Conservation (phyloP, 129 eudicot genomes). For the Arctium minus region DNA sequence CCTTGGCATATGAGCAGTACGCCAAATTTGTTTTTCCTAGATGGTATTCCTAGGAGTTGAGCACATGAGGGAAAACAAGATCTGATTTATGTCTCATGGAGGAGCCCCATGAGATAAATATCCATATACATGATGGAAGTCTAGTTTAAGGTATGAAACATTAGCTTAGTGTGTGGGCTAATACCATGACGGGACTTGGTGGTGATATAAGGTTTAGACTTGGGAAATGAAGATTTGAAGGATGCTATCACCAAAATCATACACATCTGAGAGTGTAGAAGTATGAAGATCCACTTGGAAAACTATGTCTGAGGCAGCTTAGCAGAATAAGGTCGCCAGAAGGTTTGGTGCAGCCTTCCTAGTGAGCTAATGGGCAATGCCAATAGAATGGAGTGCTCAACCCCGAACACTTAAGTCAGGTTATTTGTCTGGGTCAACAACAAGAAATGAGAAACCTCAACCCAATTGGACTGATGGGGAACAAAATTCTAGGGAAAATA, state of each 20-base stretch:
- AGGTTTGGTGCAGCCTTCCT: too few species aligned
- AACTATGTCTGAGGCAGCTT: background rate
- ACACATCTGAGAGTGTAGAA: background rate
- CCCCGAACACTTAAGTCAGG: too few species aligned
- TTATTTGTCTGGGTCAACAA: too few species aligned
- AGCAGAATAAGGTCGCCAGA: background rate
- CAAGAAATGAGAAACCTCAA: too few species aligned
- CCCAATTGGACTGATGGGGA: too few species aligned
- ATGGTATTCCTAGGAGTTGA: background rate
- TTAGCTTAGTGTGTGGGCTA: background rate
- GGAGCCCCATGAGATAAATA: background rate
- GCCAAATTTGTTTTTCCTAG: background rate
- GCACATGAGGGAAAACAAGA: background rate
- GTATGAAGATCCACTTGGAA: background rate
- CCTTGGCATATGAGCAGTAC: background rate
- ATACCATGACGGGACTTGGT: background rate
- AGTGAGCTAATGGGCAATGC: too few species aligned
- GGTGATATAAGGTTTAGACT: background rate
- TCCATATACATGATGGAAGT: background rate
- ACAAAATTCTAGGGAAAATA: too few species aligned
- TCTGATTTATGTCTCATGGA: background rate
- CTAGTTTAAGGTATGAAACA: background rate
- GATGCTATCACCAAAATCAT: background rate
- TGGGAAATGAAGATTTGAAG: background rate
- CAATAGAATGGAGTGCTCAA: too few species aligned